Evolutionary conservation across 208 protist species (phyloP).

Genomic region (Leishmania tropica): DNA sequence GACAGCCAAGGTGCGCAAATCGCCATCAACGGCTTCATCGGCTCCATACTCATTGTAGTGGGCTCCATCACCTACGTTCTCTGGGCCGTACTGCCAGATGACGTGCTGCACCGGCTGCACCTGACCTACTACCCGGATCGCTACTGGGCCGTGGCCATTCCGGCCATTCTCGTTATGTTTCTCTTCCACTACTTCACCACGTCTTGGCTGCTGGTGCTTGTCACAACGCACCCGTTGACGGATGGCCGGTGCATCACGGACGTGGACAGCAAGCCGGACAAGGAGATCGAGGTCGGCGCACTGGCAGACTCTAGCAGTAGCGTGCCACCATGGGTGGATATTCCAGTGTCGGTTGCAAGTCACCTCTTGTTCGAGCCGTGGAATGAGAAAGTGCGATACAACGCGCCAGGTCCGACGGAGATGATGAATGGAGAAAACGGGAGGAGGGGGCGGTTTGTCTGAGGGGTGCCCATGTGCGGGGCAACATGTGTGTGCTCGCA

Average conservation of each 20-base stretch:
- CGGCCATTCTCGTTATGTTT: slow-evolving; percentile 79
- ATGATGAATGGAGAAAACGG: neutral
- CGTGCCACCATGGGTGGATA: slow-evolving; percentile 83
- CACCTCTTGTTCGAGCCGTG: slow-evolving; percentile 84
- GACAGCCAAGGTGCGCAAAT: slow-evolving; percentile 49
- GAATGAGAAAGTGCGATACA: slow-evolving; percentile 46
- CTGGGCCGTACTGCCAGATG: slow-evolving; percentile 72
- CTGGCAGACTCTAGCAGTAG: slow-evolving; percentile 54
- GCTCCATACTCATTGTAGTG: slow-evolving; percentile 62
- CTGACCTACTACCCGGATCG: slow-evolving; percentile 90
- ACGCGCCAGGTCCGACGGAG: neutral
- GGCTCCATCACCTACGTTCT: slow-evolving; percentile 68
- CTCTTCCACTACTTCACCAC: slow-evolving; percentile 73
- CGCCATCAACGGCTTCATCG: slow-evolving; percentile 91
- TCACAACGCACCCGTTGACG: slow-evolving; percentile 76
- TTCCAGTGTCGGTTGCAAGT: slow-evolving; percentile 79
- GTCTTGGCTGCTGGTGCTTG: slow-evolving; percentile 62
- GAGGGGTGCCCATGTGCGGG: neutral
- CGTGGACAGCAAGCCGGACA: slow-evolving; percentile 60
- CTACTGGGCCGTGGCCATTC: slow-evolving; percentile 91
- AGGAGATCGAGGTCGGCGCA: slow-evolving; percentile 50
- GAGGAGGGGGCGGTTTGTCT: neutral
- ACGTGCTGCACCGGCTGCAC: slow-evolving; percentile 59
- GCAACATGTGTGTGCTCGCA: neutral
- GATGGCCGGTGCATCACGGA: slow-evolving; percentile 80